These are phyloP conservation scores for Rubia tinctorum DNA, from an alignment of 305 asterid species.

Conservation along the genomic window DNA sequence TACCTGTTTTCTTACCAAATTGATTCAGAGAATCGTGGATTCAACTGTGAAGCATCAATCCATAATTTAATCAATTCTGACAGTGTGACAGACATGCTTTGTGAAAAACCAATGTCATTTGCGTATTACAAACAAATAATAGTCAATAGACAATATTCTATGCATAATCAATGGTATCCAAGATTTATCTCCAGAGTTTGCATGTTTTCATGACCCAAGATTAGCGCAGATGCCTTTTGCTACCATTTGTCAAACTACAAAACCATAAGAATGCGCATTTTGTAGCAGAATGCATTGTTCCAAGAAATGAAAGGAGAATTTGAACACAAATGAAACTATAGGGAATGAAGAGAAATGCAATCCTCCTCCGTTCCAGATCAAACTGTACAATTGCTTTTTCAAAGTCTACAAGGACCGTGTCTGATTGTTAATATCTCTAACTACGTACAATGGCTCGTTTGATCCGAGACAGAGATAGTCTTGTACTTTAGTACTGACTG, in stretches of 20 bases:
- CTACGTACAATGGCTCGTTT: neutral
- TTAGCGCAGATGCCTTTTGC: slow-evolving; percentile 18
- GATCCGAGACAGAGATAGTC: too few species aligned
- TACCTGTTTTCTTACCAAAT: slow-evolving; percentile 33
- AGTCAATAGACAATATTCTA: slow-evolving; percentile 21
- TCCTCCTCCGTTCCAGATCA: too few species aligned
- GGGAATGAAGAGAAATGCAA: too few species aligned
- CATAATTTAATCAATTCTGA: slow-evolving; percentile 41
- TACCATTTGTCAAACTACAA: slow-evolving; percentile 16
- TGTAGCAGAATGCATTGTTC: slow-evolving; percentile 24
- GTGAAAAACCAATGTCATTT: slow-evolving; percentile 36
- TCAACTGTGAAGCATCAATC: neutral
- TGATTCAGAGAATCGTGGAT: slow-evolving; percentile 14
- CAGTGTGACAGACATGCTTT: slow-evolving; percentile 84
- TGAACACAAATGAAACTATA: neutral
- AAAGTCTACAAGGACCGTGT: too few species aligned
- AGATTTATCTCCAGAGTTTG: slow-evolving; percentile 20
- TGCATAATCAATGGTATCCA: slow-evolving; percentile 28
- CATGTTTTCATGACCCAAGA: slow-evolving; percentile 23
- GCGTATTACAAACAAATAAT: slow-evolving; percentile 21
- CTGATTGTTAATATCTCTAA: too few species aligned
- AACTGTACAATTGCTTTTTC: too few species aligned
- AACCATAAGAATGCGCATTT: neutral
- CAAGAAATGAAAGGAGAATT: slow-evolving; percentile 28
- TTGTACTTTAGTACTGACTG: neutral